Conservation (phyloP, 768 basidiomycete species). For the Lepiota brunneoincarnata region DNA sequence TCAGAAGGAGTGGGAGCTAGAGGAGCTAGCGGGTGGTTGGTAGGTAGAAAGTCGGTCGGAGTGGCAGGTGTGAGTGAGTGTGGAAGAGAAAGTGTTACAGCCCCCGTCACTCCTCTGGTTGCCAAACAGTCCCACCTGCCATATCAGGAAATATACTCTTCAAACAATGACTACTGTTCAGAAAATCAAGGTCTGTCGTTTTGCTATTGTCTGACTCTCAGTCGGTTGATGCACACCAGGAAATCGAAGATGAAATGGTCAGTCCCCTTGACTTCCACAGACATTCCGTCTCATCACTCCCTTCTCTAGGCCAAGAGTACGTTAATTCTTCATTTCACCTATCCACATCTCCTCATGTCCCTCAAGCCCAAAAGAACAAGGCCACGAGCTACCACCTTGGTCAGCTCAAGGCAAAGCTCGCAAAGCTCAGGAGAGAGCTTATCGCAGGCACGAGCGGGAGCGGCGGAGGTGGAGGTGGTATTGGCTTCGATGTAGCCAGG, state of each 20-base stretch:
- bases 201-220: constrained; percentile 18
- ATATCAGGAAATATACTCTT: constrained; percentile 20
- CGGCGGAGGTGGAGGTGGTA: constrained; percentile 83
- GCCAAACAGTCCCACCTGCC: constrained; percentile 14
- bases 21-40: constrained; percentile 23
- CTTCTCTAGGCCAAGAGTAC: constrained; percentile 72
- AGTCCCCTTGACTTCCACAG: constrained; percentile 25
- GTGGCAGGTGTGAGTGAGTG: constrained; percentile 13
- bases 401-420: constrained; percentile 97
- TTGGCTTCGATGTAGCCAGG: constrained; percentile 96
- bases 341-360: constrained; percentile 15
- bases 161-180: constrained; percentile 84
- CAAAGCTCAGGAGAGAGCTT: constrained; percentile 93
- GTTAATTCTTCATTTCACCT: constrained; percentile 20
- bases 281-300: constrained; percentile 6
- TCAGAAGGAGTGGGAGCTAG: constrained; percentile 26
- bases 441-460: constrained; percentile 73
- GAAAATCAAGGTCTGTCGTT: constrained; percentile 70
- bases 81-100: constrained; percentile 13
- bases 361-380: constrained; percentile 91
- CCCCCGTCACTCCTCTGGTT: constrained; percentile 5
- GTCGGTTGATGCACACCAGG: constrained; percentile 40
- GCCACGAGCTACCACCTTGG: constrained; percentile 95
- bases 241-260: constrained; percentile 98
- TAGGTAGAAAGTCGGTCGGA: constrained; percentile 6